Evolutionary conservation across 495 filamentous ascomycete genomes (phyloP).

Genomic region (Penicillium subrubescens): DNA sequence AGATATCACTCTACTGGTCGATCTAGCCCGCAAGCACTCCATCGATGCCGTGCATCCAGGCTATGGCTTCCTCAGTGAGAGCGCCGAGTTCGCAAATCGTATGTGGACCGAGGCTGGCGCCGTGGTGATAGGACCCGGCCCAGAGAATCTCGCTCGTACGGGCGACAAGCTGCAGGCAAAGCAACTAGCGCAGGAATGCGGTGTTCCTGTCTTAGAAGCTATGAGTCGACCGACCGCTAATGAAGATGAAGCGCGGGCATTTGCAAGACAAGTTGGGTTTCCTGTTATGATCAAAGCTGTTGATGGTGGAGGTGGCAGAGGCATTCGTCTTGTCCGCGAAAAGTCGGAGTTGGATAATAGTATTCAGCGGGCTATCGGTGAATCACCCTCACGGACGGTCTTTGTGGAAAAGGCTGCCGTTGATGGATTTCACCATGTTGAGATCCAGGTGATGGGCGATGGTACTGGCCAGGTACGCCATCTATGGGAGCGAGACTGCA

Average conservation of each 20-base stretch:
- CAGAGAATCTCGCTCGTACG: constrained; percentile 50
- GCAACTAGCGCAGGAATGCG: constrained; percentile 52
- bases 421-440: constrained; percentile 56
- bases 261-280: constrained; percentile 49
- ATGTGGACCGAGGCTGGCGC: constrained; percentile 54
- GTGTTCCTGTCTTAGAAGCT: constrained; percentile 56
- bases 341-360: constrained; percentile 41
- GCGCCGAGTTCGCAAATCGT: constrained; percentile 51
- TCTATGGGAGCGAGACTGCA: constrained; percentile 62
- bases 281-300: constrained; percentile 62
- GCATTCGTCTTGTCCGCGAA: constrained; percentile 45
- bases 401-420: constrained; percentile 57
- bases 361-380: constrained; percentile 46
- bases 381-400: constrained; percentile 53
- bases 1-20: constrained; percentile 49
- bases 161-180: constrained; percentile 62
- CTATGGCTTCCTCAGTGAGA: constrained; percentile 66
- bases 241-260: constrained; percentile 40
- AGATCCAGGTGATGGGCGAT: constrained; percentile 62
- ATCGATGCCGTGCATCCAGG: constrained; percentile 64
- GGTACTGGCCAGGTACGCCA: constrained; percentile 51
- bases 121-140: constrained; percentile 57
- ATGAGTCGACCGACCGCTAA: constrained; percentile 44
- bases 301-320: constrained; percentile 55
- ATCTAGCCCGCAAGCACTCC: constrained; percentile 46